A percentile compares a stretch with the other conserved stretches of the same genome.
Conservation (phyloP, 1,139 yeast species). For the Sugiyamaella xylanicola region DNA sequence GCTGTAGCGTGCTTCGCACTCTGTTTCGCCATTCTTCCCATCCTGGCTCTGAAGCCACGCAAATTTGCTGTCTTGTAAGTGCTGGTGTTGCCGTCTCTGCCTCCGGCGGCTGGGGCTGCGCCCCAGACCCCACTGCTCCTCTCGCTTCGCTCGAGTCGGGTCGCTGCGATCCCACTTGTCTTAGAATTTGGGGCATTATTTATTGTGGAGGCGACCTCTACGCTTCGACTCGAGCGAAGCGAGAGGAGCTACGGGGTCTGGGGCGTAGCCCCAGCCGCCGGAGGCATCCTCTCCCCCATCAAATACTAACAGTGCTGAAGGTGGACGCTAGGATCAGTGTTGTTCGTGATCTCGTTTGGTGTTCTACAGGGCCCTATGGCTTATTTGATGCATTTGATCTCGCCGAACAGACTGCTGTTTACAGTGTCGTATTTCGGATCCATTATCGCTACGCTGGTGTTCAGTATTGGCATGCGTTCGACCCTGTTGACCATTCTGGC, state of each 20-base stretch:
- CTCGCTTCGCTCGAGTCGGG: background rate
- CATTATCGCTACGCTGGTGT: slow-evolving; percentile 65
- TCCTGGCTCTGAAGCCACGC: slow-evolving; percentile 84
- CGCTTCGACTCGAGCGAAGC: background rate
- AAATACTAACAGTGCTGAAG: slow-evolving; percentile 15
- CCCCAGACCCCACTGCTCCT: background rate
- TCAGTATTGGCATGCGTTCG: slow-evolving; percentile 57
- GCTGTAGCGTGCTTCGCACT: slow-evolving; percentile 77
- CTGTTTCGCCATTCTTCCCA: slow-evolving; percentile 84
- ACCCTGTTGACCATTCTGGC: slow-evolving; percentile 77
- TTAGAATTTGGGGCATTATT: too few species aligned
- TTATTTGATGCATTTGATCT: slow-evolving; percentile 70
- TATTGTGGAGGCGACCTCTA: too few species aligned
- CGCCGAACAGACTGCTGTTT: slow-evolving; percentile 76
- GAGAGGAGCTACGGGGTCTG: background rate
- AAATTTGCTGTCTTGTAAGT: slow-evolving; percentile 65
- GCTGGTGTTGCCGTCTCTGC: slow-evolving; percentile 2
- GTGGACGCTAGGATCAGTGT: slow-evolving; percentile 89
- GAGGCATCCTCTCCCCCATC: too few species aligned
- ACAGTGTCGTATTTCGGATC: slow-evolving; percentile 77
- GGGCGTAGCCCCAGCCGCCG: slow-evolving; percentile 5
- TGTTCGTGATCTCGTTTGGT: slow-evolving; percentile 89
- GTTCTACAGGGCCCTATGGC: slow-evolving; percentile 88
- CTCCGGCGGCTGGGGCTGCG: background rate
- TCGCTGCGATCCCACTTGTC: too few species aligned